Percentiles rank a stretch among this genome's conserved stretches.
These are phyloP conservation scores for Leucosporidium scottii DNA, from an alignment of 768 basidiomycete species.

Conservation along the genomic window DNA sequence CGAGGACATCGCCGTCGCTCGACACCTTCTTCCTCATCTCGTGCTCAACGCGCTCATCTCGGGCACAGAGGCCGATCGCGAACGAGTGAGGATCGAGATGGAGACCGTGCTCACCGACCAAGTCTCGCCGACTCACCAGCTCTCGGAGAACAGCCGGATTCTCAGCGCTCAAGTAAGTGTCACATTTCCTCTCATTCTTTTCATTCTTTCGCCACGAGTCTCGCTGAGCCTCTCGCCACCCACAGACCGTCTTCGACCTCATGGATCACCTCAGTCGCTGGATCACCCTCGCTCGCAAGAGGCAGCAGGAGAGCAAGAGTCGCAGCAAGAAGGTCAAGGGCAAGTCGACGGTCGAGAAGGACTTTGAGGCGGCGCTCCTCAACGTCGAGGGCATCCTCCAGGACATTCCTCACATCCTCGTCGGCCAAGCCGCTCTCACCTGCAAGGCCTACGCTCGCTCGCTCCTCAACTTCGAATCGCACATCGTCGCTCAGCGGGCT, in stretches of 20 bases:
- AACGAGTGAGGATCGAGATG: conserved; percentile 67
- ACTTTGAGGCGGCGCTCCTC: conserved; percentile 49
- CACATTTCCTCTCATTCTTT: background rate
- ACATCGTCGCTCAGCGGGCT: conserved; percentile 53
- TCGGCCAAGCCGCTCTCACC: conserved; percentile 87
- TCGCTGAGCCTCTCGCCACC: background rate
- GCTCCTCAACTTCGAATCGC: conserved; percentile 88
- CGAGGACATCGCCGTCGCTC: conserved; percentile 90
- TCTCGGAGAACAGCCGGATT: conserved; percentile 68
- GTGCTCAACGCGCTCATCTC: conserved; percentile 77
- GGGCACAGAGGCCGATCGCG: conserved; percentile 56
- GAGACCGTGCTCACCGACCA: conserved; percentile 79
- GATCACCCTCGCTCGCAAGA: conserved; percentile 67
- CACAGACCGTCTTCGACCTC: conserved; percentile 81
- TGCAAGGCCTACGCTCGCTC: conserved; percentile 92
- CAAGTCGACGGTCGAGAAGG: conserved; percentile 34
- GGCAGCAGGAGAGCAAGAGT: conserved; percentile 50
- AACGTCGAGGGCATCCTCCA: conserved; percentile 70
- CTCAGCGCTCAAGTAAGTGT: conserved; percentile 82
- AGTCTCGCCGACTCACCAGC: conserved; percentile 55
- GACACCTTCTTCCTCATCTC: conserved; percentile 81
- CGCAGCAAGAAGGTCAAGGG: conserved; percentile 50
- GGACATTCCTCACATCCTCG: conserved; percentile 51
- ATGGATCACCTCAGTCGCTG: conserved; percentile 92
- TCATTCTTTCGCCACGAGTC: conserved; percentile 1